Evolutionary conservation across 2,329 filamentous ascomycete genomes (phyloP).

Genomic region (Phialophora verrucosa): DNA sequence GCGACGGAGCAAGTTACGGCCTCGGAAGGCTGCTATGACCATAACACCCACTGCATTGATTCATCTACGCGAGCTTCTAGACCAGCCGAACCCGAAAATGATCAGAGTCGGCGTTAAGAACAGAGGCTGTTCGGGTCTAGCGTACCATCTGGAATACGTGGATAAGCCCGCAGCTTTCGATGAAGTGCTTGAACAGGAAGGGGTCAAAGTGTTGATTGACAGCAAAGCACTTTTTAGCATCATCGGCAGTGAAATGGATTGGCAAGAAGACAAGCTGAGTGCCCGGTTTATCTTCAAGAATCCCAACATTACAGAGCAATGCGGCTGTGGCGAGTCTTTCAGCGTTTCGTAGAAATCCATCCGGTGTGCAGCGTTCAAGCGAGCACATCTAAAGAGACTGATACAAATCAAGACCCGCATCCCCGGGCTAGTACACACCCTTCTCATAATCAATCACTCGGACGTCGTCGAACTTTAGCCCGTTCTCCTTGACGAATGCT

Average conservation of each 20-base stretch:
- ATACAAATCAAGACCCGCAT: not conserved
- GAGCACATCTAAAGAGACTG: not conserved
- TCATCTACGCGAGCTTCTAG: conserved; percentile 76
- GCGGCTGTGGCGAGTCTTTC: conserved; percentile 95
- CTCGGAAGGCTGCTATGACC: conserved; percentile 90
- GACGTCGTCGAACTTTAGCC: conserved; percentile 52
- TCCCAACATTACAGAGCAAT: conserved; percentile 97
- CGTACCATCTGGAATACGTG: conserved; percentile 94
- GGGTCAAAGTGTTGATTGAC: conserved; percentile 93
- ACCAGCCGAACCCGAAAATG: conserved; percentile 86
- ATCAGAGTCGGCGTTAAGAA: conserved; percentile 95
- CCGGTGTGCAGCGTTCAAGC: not conserved
- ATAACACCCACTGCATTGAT: conserved; percentile 79
- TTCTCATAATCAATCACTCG: conserved; percentile 66
- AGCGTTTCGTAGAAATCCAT: conserved; percentile 64
- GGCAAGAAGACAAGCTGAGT: conserved; percentile 93
- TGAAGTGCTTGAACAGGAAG: conserved; percentile 92
- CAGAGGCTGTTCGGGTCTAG: conserved; percentile 88
- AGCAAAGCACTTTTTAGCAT: conserved; percentile 98
- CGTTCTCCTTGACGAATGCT: conserved; percentile 61
- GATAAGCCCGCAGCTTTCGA: conserved; percentile 88
- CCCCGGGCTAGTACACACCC: conserved; percentile 53
- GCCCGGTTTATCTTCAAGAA: conserved; percentile 93
- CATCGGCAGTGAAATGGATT: conserved; percentile 99
- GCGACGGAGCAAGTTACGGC: conserved; percentile 68